Evolutionary conservation across 1,284 basidiomycete genomes (phyloP).

Genomic region (Bondarzewia mesenterica): DNA sequence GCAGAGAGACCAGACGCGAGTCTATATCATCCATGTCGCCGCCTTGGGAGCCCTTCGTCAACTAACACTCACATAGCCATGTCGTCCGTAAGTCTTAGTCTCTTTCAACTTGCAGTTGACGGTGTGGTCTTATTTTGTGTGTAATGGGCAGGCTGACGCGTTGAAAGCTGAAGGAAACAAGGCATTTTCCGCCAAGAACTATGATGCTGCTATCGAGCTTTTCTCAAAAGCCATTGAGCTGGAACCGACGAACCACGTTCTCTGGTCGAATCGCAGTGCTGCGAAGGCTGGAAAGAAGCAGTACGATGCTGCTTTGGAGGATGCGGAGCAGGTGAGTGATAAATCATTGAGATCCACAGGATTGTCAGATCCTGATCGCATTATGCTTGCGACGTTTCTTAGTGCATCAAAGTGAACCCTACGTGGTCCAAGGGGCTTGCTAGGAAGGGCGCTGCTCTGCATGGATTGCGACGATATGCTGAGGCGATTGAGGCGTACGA

Average conservation of each 20-base stretch:
- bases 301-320: constrained; percentile 73
- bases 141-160: constrained; percentile 23
- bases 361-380: constrained; percentile 1
- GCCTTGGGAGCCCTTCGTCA: background rate
- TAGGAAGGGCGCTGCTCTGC: constrained; percentile 91
- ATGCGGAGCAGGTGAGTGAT: constrained; percentile 81
- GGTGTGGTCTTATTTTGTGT: background rate
- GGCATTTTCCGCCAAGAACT: constrained; percentile 91
- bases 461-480: constrained; percentile 73
- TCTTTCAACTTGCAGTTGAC: background rate
- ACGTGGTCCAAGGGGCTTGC: constrained; percentile 89
- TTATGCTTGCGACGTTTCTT: constrained; percentile 7
- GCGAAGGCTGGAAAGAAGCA: constrained; percentile 80
- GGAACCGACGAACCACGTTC: constrained; percentile 80
- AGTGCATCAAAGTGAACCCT: constrained; percentile 77
- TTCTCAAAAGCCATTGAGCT: constrained; percentile 86
- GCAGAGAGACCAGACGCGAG: background rate
- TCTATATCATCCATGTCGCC: background rate
- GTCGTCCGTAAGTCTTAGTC: constrained; percentile 1
- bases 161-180: constrained; percentile 96
- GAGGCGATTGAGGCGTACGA: constrained; percentile 83
- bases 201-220: constrained; percentile 79
- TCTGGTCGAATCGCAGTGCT: constrained; percentile 92
- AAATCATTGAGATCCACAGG: background rate
- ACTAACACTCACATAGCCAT: background rate